Evolutionary conservation across 2,329 filamentous ascomycete genomes (phyloP), one percentile per base, ranked within the genome.

Genomic region (Cladobotryum mycophilum): DNA sequence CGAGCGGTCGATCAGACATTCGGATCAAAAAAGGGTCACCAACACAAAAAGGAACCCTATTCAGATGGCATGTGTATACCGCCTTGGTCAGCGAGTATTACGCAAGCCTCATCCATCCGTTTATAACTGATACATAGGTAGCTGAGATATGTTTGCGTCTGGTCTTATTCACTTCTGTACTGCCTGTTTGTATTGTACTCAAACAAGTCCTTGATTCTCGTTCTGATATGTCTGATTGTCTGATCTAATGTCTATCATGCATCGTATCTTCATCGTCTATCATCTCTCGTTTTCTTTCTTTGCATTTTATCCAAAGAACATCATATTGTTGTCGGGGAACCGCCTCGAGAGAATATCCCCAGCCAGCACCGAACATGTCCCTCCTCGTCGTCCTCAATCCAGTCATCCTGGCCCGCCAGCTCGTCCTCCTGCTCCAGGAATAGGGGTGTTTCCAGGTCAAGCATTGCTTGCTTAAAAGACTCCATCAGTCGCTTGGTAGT

Each of bases 321-420:
- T 53, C 45, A 56, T n/a, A 34, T 48, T 20, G 41, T 33, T 46
- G 47, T 37, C 25, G 51, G 48, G 1, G 48, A 51, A 7, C 44
- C 70, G 47, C 56, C 68, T 55, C 63, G 59, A 6, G 63, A 67
- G 59, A 80, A 88, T 2, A 86, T 69, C 6, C 80, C 83, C 78
- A 84, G 81, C 85, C 85, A 88, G 60, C 86, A 89, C 42, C 74
- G 76, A 30, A 88, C 79, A 12, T 63, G 59, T 3, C 64, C 67
- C 4, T 62, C 65, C 13, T 80, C 75, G 1, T 75, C 76, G 22
- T 74, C 73, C 30, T 72, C 72, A 2, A 75, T 78, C 88, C 88
- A 92, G 64, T 92, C 88, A 62, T 92, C 88, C 59, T 80, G 78
- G 9, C 85, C 86, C 5, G 72, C 72, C 41, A 89, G 76, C 51